A percentile compares a stretch with the other conserved stretches of the same genome.
Evolutionary conservation across 2,329 filamentous ascomycete genomes (phyloP).

Genomic region (Metarhizium humberi): DNA sequence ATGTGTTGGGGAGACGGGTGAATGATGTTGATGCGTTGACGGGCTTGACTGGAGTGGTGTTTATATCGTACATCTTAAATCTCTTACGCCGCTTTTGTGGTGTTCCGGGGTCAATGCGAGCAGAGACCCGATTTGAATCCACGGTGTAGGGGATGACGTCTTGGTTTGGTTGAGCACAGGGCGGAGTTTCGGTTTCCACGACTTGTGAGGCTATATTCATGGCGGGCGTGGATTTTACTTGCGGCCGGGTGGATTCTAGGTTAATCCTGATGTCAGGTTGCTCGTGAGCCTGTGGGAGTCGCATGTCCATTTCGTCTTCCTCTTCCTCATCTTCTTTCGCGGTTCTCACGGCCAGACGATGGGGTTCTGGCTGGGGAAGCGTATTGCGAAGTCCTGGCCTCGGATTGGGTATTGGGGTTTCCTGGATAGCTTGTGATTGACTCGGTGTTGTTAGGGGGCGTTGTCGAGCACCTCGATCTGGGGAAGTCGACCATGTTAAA

Average conservation of each 20-base stretch:
- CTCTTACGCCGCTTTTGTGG: constrained; percentile 9
- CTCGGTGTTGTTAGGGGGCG: not conserved
- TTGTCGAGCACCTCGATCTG: not conserved
- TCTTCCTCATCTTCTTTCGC: constrained; percentile 8
- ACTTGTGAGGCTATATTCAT: not conserved
- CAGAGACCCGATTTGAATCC: not conserved
- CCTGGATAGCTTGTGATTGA: constrained; percentile 14
- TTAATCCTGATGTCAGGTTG: constrained; percentile 14
- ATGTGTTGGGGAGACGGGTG: constrained; percentile 14
- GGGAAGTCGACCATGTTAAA: not conserved
- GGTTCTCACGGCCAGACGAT: not conserved
- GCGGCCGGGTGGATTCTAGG: constrained; percentile 11
- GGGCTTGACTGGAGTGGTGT: constrained; percentile 4
- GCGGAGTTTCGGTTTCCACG: constrained; percentile 18
- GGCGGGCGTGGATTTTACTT: constrained; percentile 9
- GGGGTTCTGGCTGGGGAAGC: not conserved
- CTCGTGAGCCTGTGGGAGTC: constrained; percentile 20
- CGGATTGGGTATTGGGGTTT: constrained; percentile 12
- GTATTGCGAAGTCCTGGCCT: not conserved
- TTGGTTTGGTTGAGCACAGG: constrained; percentile 22
- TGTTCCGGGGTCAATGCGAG: not conserved
- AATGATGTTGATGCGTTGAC: not conserved
- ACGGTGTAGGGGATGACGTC: constrained; percentile 12
- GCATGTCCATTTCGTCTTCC: constrained; percentile 28
- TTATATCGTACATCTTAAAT: constrained; percentile 17